Percentiles rank a stretch among this genome's conserved stretches.
phyloP scores from a whole-genome alignment of 2,329 filamentous ascomycete species.

The Alternaria gansuensis region DNA sequence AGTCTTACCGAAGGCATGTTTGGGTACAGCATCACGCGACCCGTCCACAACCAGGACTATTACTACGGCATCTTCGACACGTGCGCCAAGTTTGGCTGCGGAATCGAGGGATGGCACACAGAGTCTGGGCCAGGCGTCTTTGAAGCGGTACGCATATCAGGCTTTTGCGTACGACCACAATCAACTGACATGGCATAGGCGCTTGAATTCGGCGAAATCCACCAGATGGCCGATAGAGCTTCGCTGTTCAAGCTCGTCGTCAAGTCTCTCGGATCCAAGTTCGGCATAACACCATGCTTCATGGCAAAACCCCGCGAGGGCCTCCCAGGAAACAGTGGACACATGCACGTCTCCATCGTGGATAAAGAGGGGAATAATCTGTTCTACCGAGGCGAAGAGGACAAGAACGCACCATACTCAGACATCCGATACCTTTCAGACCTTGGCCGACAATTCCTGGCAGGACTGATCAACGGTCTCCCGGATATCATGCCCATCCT shows the following conservation, averaged over 20 bases:
- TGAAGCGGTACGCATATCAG: constrained; percentile 72
- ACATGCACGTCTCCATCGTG: constrained; percentile 92
- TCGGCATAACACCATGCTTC: constrained; percentile 94
- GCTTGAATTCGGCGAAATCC: constrained; percentile 87
- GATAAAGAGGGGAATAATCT: constrained; percentile 84
- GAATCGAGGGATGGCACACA: constrained; percentile 94
- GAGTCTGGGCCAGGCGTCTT: constrained; percentile 94
- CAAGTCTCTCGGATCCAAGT: constrained; percentile 85
- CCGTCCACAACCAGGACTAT: constrained; percentile 90
- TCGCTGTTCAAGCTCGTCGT: constrained; percentile 94
- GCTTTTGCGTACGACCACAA: not conserved
- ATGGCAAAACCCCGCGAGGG: constrained; percentile 97
- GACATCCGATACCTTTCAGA: constrained; percentile 83
- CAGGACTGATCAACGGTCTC: constrained; percentile 85
- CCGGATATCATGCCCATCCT: constrained; percentile 96
- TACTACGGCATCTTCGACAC: constrained; percentile 88
- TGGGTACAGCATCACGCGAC: constrained; percentile 87
- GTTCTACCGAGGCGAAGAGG: constrained; percentile 75
- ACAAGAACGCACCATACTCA: constrained; percentile 66
- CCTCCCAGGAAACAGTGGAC: constrained; percentile 91
- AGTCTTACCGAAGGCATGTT: constrained; percentile 94
- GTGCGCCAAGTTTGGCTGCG: constrained; percentile 78
- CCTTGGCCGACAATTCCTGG: constrained; percentile 89
- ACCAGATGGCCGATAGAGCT: constrained; percentile 89
- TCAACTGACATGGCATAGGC: constrained; percentile 64